phyloP scores from a whole-genome alignment of 345 rosid genomes.

The Syzygium aromaticum region DNA sequence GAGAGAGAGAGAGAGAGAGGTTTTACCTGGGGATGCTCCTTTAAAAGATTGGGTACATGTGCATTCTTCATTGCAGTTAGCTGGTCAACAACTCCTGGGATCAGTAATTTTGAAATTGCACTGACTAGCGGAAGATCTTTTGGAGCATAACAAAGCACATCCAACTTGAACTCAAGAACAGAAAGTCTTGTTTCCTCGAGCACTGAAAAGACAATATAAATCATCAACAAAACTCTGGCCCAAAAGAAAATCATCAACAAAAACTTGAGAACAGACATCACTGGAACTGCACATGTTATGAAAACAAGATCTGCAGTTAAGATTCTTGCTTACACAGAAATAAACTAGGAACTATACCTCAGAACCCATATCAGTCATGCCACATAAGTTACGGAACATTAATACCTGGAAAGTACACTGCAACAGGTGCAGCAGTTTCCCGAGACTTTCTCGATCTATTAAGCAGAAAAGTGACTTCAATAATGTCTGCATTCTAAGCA shows the following conservation, averaged over 20 bases:
- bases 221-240: neutral
- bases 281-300: neutral
- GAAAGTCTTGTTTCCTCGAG: constrained; percentile 57
- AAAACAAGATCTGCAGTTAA: neutral
- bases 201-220: constrained; percentile 30
- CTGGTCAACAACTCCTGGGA: constrained; percentile 79
- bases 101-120: constrained; percentile 55
- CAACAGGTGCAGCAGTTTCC: constrained; percentile 43
- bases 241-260: neutral
- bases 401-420: constrained; percentile 73
- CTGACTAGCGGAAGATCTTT: constrained; percentile 53
- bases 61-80: constrained; percentile 52
- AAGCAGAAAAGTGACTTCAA: constrained; percentile 58
- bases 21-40: constrained; percentile 53
- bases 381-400: neutral
- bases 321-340: neutral
- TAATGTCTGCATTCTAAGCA: constrained; percentile 78
- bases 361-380: neutral
- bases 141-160: constrained; percentile 68
- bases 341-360: neutral
- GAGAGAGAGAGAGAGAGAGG: neutral
- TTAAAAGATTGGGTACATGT: constrained; percentile 41
- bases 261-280: neutral
- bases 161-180: constrained; percentile 60
- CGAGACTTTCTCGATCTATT: constrained; percentile 45